phyloP scores from a whole-genome alignment of 768 basidiomycete species.

The Termitomyces sp. region DNA sequence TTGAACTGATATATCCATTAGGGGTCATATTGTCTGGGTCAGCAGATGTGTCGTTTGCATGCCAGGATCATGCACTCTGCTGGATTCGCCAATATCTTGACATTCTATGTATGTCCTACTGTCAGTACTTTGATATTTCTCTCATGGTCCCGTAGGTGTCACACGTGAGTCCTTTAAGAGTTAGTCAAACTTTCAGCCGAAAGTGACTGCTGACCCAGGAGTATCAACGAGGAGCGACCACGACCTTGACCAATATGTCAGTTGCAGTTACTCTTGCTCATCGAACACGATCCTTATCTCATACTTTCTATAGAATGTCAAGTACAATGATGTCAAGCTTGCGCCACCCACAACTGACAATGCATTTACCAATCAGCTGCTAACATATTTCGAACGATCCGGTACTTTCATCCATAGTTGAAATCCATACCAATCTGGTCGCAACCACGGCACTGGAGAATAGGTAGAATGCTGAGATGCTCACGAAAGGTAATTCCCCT shows the following conservation, averaged over 20 bases:
- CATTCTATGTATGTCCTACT: neutral
- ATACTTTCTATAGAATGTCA: conserved; percentile 16
- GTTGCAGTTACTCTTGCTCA: neutral
- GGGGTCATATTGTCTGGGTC: neutral
- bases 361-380: neutral
- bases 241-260: conserved; percentile 18
- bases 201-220: conserved; percentile 2
- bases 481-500: neutral
- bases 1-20: neutral
- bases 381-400: conserved; percentile 3
- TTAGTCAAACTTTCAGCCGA: neutral
- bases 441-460: neutral
- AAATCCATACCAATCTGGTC: conserved; percentile 7
- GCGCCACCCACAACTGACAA: conserved; percentile 20
- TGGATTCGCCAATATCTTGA: neutral
- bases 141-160: conserved; percentile 7
- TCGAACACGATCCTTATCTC: neutral
- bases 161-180: conserved; percentile 4
- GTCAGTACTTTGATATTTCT: neutral
- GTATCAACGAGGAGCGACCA: conserved; percentile 15
- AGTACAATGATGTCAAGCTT: conserved; percentile 25
- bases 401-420: conserved; percentile 14
- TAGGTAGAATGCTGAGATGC: neutral
- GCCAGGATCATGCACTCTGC: neutral
- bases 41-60: neutral